Conservation (phyloP, 75 land plant genomes). For the Pinus taeda region DNA sequence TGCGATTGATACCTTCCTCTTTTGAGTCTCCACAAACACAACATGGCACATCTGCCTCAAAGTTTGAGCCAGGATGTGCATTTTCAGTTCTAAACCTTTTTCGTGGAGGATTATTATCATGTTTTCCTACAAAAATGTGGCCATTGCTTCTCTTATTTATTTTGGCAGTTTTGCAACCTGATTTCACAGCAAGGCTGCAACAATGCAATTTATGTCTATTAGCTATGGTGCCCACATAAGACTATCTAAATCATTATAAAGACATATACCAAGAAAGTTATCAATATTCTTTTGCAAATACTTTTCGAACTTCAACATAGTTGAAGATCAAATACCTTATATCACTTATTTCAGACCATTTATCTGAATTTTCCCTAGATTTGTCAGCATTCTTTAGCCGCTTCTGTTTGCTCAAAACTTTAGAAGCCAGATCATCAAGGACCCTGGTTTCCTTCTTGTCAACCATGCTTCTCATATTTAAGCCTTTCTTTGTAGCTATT, state of each 20-base stretch:
- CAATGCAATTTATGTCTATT: background rate
- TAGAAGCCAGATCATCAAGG: background rate
- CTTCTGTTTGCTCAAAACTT: background rate
- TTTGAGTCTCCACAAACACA: constrained; percentile 55
- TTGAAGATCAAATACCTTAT: constrained; percentile 5
- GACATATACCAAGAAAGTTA: background rate
- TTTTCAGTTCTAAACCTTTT: constrained; percentile 8
- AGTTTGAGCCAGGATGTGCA: background rate
- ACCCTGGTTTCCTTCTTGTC: background rate
- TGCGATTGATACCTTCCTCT: constrained; percentile 30
- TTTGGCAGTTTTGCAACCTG: background rate
- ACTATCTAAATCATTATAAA: background rate
- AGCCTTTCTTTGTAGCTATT: background rate
- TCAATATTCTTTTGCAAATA: background rate
- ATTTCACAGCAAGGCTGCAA: background rate
- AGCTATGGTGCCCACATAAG: background rate
- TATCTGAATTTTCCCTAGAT: background rate
- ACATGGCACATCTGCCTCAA: constrained; percentile 36
- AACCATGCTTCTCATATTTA: background rate
- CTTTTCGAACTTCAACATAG: background rate
- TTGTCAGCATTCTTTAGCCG: background rate
- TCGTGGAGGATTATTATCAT: background rate
- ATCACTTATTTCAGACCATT: background rate
- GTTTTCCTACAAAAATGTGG: background rate
- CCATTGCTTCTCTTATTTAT: constrained; percentile 2